A percentile compares a stretch with the other conserved stretches of the same genome.
Evolutionary conservation across 2,329 filamentous ascomycete species (phyloP).

Genomic region (Fusarium setosum): DNA sequence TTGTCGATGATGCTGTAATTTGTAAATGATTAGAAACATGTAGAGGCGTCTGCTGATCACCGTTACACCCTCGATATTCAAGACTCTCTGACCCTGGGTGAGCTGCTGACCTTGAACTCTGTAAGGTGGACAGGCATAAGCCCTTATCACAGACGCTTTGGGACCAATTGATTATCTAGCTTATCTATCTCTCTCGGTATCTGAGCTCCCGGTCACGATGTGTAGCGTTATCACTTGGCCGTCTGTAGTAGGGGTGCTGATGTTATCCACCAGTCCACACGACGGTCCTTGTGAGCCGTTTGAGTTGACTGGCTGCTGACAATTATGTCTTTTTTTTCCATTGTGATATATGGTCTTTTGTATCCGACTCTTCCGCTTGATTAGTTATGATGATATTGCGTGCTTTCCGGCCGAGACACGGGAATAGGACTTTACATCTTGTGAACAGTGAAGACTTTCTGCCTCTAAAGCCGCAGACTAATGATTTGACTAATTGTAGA

Average conservation of each 20-base stretch:
- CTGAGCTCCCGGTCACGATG: conserved; percentile 1
- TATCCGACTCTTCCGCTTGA: conserved; percentile 1
- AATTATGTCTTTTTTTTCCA: neutral
- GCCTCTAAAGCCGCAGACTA: neutral
- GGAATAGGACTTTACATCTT: conserved; percentile 3
- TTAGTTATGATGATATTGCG: neutral
- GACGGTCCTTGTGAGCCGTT: neutral
- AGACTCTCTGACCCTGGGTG: neutral
- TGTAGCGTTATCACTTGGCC: conserved; percentile 20
- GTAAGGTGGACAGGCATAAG: too few species aligned
- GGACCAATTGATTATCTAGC: neutral
- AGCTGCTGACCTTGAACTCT: conserved; percentile 27
- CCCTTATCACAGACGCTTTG: conserved; percentile 4
- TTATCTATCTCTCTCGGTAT: neutral
- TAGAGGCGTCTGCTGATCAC: conserved; percentile 28
- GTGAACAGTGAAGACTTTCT: conserved; percentile 3
- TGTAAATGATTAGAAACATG: neutral
- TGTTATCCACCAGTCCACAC: conserved; percentile 3
- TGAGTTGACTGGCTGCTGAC: neutral
- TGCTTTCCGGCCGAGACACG: neutral
- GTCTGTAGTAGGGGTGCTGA: neutral
- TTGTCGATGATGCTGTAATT: conserved; percentile 5
- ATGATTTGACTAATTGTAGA: conserved; percentile 4
- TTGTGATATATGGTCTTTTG: neutral
- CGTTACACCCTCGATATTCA: conserved; percentile 3